Percentiles rank a stretch among this genome's conserved stretches.
These are phyloP conservation scores for Phytophthora macrochlamydospora DNA, from an alignment of 352 stramenopile species.

Conservation along the genomic window DNA sequence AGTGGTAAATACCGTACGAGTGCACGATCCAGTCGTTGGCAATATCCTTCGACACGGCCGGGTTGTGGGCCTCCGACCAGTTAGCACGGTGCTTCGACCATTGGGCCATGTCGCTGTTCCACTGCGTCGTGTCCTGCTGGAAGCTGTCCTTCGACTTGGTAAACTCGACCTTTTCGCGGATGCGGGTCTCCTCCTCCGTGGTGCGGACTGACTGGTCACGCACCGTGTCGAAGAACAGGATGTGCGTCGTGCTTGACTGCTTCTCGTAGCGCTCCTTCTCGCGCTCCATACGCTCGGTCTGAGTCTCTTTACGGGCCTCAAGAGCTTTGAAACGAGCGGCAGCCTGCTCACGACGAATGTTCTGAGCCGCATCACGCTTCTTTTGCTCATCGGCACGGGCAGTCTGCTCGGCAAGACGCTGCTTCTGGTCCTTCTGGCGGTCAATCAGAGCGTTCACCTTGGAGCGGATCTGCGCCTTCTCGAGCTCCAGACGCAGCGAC, in stretches of 20 bases:
- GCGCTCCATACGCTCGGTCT: slow-evolving; percentile 81
- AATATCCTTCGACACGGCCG: slow-evolving; percentile 87
- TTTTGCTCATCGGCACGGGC: slow-evolving; percentile 66
- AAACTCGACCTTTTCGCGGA: slow-evolving; percentile 90
- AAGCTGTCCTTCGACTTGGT: slow-evolving; percentile 90
- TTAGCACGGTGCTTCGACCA: slow-evolving; percentile 88
- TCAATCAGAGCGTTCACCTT: slow-evolving; percentile 74
- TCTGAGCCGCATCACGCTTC: slow-evolving; percentile 72
- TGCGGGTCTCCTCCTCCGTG: slow-evolving; percentile 80
- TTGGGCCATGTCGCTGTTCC: slow-evolving; percentile 89
- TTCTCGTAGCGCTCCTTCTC: slow-evolving; percentile 85
- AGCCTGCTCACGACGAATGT: slow-evolving; percentile 77
- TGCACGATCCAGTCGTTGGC: slow-evolving; percentile 88
- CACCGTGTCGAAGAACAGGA: slow-evolving; percentile 87
- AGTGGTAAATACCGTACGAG: slow-evolving; percentile 86
- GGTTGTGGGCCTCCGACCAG: slow-evolving; percentile 89
- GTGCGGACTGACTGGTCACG: slow-evolving; percentile 71
- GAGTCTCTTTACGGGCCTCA: slow-evolving; percentile 76
- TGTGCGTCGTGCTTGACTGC: slow-evolving; percentile 75
- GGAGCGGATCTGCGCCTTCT: slow-evolving; percentile 84
- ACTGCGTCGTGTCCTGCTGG: slow-evolving; percentile 87
- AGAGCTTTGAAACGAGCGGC: slow-evolving; percentile 79
- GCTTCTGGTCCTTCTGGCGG: slow-evolving; percentile 75
- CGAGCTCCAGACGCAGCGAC: slow-evolving; percentile 78
- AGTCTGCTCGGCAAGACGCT: slow-evolving; percentile 68